phyloP scores from a whole-genome alignment of 148 eudicot species.

The Dianthus caryophyllus region DNA sequence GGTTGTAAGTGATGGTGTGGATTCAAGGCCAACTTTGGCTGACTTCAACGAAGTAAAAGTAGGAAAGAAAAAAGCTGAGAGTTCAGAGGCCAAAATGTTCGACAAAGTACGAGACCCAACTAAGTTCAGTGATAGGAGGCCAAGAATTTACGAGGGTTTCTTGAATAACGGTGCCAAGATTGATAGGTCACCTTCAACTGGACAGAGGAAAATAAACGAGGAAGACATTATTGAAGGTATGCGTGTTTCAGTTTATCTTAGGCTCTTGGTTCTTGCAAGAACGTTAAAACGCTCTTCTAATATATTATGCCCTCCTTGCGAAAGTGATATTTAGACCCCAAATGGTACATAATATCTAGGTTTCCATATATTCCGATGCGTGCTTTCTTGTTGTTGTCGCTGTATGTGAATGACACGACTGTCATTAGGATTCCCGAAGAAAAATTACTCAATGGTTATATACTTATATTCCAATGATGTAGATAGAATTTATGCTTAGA shows the following conservation, averaged over 20 bases:
- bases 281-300: background rate
- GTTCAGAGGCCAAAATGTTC: conserved; percentile 8
- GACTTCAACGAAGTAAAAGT: conserved; percentile 29
- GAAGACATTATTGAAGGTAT: conserved; percentile 30
- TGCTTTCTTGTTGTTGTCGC: background rate
- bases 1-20: background rate
- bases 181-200: conserved; percentile 16
- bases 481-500: background rate
- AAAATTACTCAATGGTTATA: background rate
- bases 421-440: no score
- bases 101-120: conserved; percentile 19
- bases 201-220: conserved; percentile 26
- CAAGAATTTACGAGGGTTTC: conserved; percentile 9
- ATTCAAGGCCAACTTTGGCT: conserved; percentile 10
- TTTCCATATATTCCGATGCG: background rate
- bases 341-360: background rate
- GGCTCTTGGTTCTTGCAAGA: background rate
- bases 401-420: background rate
- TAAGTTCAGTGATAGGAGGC: conserved; percentile 18
- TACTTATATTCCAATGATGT: background rate
- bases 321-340: background rate
- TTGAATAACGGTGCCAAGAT: conserved; percentile 22
- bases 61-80: conserved; percentile 30
- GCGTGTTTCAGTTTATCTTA: conserved; percentile 1
- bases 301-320: background rate